Base-by-base conservation (phyloP, 495 filamentous ascomycete genomes). In the Entonaema liquescens region DNA sequence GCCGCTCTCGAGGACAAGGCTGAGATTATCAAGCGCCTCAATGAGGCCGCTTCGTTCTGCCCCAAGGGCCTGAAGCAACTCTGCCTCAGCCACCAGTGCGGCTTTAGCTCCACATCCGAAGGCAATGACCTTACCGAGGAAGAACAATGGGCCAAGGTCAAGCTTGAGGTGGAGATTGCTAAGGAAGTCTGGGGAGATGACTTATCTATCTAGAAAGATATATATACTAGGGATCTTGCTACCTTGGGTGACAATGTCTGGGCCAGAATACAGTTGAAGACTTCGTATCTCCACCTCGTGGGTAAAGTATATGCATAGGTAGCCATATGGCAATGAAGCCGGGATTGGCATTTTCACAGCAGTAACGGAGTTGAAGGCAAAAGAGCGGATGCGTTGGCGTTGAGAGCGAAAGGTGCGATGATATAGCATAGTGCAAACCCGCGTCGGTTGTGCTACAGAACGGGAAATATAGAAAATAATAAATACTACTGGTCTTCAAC, bases 21-120 rank as follows among this genome's bases (percentile, higher is more conserved):
- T 47, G 84, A 85, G 42, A 84, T 90, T 75, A 82, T 88, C 74
- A 77, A 79, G 70, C 79, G 89, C 6, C 77, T 91, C 49, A 81
- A 85, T 31, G 82, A 86, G 74, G 89, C 89, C 15, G 89, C 86
- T 4, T 80, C 82, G n/a, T 86, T 85, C 73, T 86, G 89, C 67
- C 85, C 87, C 3, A 66, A 82, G 26, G 88, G 88, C 0, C 78
- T 91, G 9, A 84, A 89, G 69, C 83, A 87, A 70, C 76, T 91
- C 50, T 89, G 89, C 70, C 78, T 90, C 40, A 89, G 86, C 68
- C 89, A 89, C 33, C 89, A 91, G 79, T 91, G 89, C 77, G 89
- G 89, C 11, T 90, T 91, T 77, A 89, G 87, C 67, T 88, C 85
- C 25, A 89, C 89, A 63, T 83, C 83, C 61, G 88, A 87, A 74